Evolutionary conservation across 345 rosid genomes (phyloP), one percentile per base, ranked within the genome.

Genomic region (Eucalyptus shirleyi): DNA sequence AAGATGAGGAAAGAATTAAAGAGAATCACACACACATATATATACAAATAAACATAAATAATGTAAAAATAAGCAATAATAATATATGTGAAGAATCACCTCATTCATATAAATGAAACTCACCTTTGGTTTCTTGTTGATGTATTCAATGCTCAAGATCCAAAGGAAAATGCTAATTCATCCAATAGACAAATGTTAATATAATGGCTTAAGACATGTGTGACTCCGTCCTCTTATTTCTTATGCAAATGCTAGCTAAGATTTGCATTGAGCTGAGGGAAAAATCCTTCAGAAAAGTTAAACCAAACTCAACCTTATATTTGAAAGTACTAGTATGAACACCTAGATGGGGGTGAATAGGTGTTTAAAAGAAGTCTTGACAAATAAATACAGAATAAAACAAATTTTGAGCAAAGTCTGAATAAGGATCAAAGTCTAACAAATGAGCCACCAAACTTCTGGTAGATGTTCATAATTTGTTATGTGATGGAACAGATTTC

Each of bases 131-230:
- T 65, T 17, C 72, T 65, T 65, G 37, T 14, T 65, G 37, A 65
- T 2, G 0, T n/a, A 65, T 65, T 14, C 19, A 1, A 7, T 65
- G 3, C 37, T 65, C 72, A 65, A 65, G 72, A 65, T 65, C 72
- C 72, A n/a, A 65, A n/a, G 72, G 9, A 65, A 65, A 65, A 65
- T 65, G 37, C 72, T 65, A 65, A 30, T 30, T 19, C 19, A 15
- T 2, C 72, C 37, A 65, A 15, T 1, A 1, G 1, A 0, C 10
- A 0, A 8, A 65, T n/a, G 6, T n/a, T 65, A 65, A 62, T 65
- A 65, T 0, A n/a, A 65, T 30, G 72, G 72, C 72, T 30, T 65
- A 14, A 7, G 37, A n/a, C 72, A 65, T 3, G 11, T 0, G 0
- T 15, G 72, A 1, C 37, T 65, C 37, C 9, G 4, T 65, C 72